These are phyloP conservation scores for Curvularia eragrostidis DNA, from an alignment of 2,329 filamentous ascomycete species.

Conservation along the genomic window DNA sequence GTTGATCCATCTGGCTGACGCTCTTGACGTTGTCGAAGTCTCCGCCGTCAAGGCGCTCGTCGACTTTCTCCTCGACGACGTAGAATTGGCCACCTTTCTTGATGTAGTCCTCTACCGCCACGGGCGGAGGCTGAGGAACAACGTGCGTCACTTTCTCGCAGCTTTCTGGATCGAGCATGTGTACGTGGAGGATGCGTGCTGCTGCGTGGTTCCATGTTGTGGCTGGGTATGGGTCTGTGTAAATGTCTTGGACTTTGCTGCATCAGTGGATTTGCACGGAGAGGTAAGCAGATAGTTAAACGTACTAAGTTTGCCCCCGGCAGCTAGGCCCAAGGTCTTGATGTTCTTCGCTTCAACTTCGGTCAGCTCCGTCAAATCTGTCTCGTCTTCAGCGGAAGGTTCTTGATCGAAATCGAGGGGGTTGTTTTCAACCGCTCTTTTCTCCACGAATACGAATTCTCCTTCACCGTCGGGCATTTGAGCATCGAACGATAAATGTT, in stretches of 20 bases:
- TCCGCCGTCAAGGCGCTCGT: neutral
- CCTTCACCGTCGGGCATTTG: no score
- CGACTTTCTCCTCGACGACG: neutral
- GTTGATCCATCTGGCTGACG: constrained; percentile 1
- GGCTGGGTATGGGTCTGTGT: neutral
- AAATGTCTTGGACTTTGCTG: constrained; percentile 3
- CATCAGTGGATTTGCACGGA: neutral
- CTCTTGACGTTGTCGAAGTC: constrained; percentile 2
- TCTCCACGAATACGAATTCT: no score
- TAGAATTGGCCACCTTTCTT: neutral
- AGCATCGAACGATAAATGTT: no score
- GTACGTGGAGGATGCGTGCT: constrained; percentile 3
- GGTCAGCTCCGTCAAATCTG: neutral
- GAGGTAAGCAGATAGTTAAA: neutral
- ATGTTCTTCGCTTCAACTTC: neutral
- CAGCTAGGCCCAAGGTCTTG: constrained; percentile 4
- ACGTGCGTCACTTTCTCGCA: neutral
- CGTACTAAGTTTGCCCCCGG: constrained; percentile 1
- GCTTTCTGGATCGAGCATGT: neutral
- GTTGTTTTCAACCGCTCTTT: no score
- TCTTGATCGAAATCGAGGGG: no score
- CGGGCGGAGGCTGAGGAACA: neutral
- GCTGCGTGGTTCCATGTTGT: neutral
- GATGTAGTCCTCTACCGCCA: neutral
- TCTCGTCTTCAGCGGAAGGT: neutral